Conservation (phyloP, 805 yeast species). For the Candida easanensis region DNA sequence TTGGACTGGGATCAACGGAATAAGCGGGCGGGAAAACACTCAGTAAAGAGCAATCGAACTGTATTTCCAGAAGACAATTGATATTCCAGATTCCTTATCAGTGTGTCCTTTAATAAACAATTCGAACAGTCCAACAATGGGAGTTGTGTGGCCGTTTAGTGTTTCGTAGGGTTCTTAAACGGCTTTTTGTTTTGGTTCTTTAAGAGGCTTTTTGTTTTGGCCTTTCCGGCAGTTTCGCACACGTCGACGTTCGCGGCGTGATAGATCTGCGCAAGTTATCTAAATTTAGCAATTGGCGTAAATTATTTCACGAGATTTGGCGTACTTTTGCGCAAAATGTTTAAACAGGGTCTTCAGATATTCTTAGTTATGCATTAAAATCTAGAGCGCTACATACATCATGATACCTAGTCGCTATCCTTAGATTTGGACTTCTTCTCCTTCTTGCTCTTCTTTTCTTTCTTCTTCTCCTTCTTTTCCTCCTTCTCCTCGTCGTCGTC, state of each 20-base stretch:
- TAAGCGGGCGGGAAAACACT: neutral
- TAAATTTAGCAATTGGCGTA: neutral
- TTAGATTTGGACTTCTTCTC: slow-evolving; percentile 29
- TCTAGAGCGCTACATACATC: too few species aligned
- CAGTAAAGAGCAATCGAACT: neutral
- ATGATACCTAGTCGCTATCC: neutral
- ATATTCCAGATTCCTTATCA: too few species aligned
- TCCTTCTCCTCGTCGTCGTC: slow-evolving; percentile 29
- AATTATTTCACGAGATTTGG: neutral
- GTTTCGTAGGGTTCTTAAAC: neutral
- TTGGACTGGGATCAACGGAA: neutral
- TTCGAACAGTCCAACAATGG: too few species aligned
- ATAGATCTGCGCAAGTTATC: slow-evolving; percentile 1
- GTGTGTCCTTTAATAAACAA: too few species aligned
- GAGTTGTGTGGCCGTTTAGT: neutral
- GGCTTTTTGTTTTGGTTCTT: slow-evolving; percentile 8
- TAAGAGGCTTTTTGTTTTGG: slow-evolving; percentile 7
- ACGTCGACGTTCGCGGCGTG: neutral
- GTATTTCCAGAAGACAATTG: too few species aligned
- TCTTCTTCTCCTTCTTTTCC: slow-evolving; percentile 28
- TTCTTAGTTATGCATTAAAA: neutral
- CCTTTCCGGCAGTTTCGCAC: slow-evolving; percentile 1
- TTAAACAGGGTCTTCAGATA: too few species aligned
- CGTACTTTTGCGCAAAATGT: neutral
- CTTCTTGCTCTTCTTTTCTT: slow-evolving; percentile 27